These are phyloP conservation scores for Penicillium psychrofluorescens DNA, from an alignment of 495 filamentous ascomycete genomes.

Conservation along the genomic window DNA sequence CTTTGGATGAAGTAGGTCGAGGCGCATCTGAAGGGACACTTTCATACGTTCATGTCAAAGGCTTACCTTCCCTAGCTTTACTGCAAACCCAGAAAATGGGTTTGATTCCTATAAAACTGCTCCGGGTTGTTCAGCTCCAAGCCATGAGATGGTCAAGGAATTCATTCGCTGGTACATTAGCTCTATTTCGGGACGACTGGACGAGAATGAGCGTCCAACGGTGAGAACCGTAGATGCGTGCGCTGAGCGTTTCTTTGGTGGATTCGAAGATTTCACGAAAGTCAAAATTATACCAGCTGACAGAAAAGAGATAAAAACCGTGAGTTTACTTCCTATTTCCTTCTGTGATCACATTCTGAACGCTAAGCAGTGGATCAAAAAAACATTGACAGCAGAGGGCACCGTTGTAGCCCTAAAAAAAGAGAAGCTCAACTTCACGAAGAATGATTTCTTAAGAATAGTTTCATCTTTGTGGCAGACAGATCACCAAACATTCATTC, in stretches of 20 bases:
- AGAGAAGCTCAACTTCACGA: too few relatives aligned
- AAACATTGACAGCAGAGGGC: constrained; percentile 8
- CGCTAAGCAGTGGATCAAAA: constrained; percentile 10
- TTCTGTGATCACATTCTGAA: constrained; percentile 2
- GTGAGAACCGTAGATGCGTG: constrained; percentile 7
- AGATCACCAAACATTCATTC: too few relatives aligned
- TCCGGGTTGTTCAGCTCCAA: constrained; percentile 1
- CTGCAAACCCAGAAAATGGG: background rate
- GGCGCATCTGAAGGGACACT: background rate
- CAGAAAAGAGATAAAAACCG: constrained; percentile 8
- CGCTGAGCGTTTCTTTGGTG: constrained; percentile 10
- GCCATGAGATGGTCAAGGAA: constrained; percentile 10
- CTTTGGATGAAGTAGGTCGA: constrained; percentile 9
- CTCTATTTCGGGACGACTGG: constrained; percentile 1
- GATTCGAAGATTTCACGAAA: constrained; percentile 9
- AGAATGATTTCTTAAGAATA: too few relatives aligned
- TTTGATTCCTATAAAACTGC: constrained; percentile 6
- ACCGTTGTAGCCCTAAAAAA: too few relatives aligned
- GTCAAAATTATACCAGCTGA: constrained; percentile 10
- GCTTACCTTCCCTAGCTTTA: constrained; percentile 7
- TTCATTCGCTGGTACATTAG: constrained; percentile 12
- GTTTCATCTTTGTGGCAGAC: too few relatives aligned
- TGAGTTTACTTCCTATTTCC: constrained; percentile 2
- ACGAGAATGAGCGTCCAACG: constrained; percentile 9
- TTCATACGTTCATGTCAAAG: background rate